Conservation (phyloP, 139 green algal genomes). For the Astrephomene gubernaculifera region DNA sequence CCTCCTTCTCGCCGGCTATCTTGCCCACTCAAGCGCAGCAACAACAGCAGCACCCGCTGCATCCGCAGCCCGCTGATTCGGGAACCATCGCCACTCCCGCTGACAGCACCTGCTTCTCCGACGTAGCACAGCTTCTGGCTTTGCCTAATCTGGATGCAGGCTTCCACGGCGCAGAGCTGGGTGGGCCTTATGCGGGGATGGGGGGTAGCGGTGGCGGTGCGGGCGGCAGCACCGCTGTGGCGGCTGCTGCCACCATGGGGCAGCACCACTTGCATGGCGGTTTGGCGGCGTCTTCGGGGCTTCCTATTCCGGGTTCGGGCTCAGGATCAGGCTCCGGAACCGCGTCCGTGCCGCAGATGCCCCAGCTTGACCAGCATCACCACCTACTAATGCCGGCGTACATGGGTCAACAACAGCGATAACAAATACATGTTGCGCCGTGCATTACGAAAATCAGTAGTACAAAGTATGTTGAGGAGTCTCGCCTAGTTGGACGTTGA, state of each 20-base stretch:
- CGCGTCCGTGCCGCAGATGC: constrained; percentile 28
- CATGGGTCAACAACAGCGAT: background rate
- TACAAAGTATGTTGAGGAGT: too few species aligned
- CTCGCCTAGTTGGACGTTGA: too few species aligned
- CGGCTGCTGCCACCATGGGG: background rate
- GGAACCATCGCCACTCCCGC: background rate
- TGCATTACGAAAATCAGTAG: too few species aligned
- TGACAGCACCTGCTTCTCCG: constrained; percentile 10
- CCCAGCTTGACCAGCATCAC: background rate
- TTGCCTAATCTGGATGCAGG: constrained; percentile 2
- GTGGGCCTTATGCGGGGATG: background rate
- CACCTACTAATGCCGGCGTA: background rate
- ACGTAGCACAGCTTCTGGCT: constrained; percentile 5
- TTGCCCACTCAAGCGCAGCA: background rate
- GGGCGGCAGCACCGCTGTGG: background rate
- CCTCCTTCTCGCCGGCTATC: background rate
- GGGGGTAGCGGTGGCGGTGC: background rate
- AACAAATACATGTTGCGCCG: too few species aligned
- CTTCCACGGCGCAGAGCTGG: background rate
- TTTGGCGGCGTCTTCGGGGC: background rate
- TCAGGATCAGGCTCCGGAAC: constrained; percentile 5
- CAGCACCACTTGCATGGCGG: too few species aligned
- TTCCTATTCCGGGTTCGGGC: background rate
- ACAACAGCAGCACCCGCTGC: background rate
- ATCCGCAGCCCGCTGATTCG: background rate